phyloP scores from a whole-genome alignment of 768 basidiomycete species.

The Russula sp. region DNA sequence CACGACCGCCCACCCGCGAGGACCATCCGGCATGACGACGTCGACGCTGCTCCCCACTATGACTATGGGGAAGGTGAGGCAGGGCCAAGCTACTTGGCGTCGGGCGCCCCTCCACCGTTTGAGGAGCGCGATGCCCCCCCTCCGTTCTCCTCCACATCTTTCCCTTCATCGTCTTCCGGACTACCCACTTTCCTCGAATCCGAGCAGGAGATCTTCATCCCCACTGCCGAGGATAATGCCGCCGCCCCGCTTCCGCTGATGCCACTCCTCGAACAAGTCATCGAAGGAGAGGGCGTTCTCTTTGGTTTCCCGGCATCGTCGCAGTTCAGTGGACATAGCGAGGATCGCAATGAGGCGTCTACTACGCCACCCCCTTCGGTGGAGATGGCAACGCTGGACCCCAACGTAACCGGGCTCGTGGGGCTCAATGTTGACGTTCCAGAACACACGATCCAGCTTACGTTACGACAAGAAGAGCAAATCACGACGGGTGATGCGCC shows the following conservation, averaged over 20 bases:
- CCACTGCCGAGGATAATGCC: constrained; percentile 35
- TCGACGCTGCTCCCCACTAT: constrained; percentile 58
- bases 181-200: constrained; percentile 77
- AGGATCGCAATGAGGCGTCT: constrained; percentile 43
- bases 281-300: constrained; percentile 66
- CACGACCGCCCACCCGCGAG: constrained; percentile 72
- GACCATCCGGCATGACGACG: constrained; percentile 64
- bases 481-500: constrained; percentile 34
- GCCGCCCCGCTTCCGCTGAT: constrained; percentile 27
- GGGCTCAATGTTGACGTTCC: constrained; percentile 48
- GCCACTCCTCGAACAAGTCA: constrained; percentile 29
- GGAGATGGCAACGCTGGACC: constrained; percentile 66
- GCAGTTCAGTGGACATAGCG: constrained; percentile 77
- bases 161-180: constrained; percentile 35
- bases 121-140: constrained; percentile 80
- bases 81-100: constrained; percentile 63
- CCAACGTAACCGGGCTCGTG: constrained; percentile 60
- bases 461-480: constrained; percentile 41
- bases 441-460: constrained; percentile 47
- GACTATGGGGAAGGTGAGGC: constrained; percentile 53
- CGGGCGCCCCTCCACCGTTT: constrained; percentile 72
- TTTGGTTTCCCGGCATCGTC: constrained; percentile 68
- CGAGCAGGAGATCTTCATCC: constrained; percentile 68
- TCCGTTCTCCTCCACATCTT: constrained; percentile 42
- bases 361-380: constrained; percentile 73